Evolutionary conservation across 306 rosid genomes (phyloP).

Genomic region (Prunus salicina): DNA sequence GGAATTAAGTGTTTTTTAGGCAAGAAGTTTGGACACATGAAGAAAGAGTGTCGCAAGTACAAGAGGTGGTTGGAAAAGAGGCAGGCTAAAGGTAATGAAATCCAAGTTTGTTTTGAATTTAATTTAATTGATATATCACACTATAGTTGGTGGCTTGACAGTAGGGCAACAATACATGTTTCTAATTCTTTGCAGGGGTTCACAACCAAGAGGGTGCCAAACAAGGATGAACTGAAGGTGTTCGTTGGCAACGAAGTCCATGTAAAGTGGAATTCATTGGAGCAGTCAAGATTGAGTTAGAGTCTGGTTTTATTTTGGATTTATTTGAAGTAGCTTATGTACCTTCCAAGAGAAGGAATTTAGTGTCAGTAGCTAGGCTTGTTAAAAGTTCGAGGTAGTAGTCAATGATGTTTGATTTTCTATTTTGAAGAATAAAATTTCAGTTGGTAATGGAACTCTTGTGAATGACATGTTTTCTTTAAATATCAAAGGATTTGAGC

Average conservation of each 20-base stretch:
- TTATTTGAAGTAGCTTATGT: too few species aligned
- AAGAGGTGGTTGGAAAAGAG: neutral
- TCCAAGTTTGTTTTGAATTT: neutral
- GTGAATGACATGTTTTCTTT: too few species aligned
- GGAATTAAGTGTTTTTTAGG: neutral
- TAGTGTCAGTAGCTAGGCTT: too few species aligned
- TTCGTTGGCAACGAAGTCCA: neutral
- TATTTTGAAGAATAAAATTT: too few species aligned
- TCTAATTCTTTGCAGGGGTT: neutral
- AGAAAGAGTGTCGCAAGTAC: neutral
- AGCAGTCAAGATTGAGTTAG: neutral
- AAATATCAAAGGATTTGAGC: too few species aligned
- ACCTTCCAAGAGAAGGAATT: too few species aligned
- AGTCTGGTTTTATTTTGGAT: too few species aligned
- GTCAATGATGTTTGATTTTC: too few species aligned
- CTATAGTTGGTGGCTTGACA: too few species aligned
- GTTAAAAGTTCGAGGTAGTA: too few species aligned
- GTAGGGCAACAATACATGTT: too few species aligned
- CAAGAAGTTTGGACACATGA: neutral
- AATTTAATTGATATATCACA: neutral
- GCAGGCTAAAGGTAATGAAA: neutral
- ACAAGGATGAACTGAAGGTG: neutral
- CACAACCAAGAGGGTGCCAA: neutral
- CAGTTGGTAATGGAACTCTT: too few species aligned
- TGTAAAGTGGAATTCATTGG: neutral